phyloP scores from a whole-genome alignment of 106 monocot species.

The Ottelia alismoides region DNA sequence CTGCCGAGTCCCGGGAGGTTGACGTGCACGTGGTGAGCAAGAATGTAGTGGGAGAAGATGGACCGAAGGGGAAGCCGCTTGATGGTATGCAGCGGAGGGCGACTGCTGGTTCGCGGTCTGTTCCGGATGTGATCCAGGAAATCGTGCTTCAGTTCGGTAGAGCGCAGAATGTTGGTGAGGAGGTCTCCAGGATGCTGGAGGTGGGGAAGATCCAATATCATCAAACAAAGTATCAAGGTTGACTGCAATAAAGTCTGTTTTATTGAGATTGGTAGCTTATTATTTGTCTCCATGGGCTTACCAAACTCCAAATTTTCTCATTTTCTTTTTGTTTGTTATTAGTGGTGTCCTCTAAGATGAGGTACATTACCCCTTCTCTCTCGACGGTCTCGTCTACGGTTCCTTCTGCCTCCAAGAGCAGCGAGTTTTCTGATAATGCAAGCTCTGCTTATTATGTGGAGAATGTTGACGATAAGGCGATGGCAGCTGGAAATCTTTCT shows the following conservation, averaged over 20 bases:
- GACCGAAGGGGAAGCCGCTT: background rate
- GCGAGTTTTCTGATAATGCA: background rate
- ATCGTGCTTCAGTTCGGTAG: conserved; percentile 15
- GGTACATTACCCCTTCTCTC: conserved; percentile 4
- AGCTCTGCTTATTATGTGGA: conserved; percentile 1
- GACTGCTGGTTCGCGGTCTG: conserved; percentile 9
- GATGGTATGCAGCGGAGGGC: background rate
- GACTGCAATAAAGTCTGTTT: background rate
- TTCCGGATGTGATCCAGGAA: conserved; percentile 17
- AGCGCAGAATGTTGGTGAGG: conserved; percentile 13
- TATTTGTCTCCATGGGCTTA: background rate
- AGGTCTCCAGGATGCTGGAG: conserved; percentile 18
- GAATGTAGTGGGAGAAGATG: conserved; percentile 13
- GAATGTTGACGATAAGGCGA: conserved; percentile 16
- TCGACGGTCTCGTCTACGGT: background rate
- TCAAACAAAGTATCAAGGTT: conserved; percentile 16
- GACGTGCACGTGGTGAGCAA: conserved; percentile 3
- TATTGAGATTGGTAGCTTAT: background rate
- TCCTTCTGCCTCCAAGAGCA: conserved; percentile 1
- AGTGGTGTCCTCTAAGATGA: conserved; percentile 16
- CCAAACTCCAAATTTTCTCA: background rate
- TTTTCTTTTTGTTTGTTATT: background rate
- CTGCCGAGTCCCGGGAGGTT: background rate
- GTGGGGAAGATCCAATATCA: conserved; percentile 19
- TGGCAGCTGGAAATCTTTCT: conserved; percentile 18